phyloP scores from a whole-genome alignment of 2,329 filamentous ascomycete genomes.

The Fusarium miscanthi region DNA sequence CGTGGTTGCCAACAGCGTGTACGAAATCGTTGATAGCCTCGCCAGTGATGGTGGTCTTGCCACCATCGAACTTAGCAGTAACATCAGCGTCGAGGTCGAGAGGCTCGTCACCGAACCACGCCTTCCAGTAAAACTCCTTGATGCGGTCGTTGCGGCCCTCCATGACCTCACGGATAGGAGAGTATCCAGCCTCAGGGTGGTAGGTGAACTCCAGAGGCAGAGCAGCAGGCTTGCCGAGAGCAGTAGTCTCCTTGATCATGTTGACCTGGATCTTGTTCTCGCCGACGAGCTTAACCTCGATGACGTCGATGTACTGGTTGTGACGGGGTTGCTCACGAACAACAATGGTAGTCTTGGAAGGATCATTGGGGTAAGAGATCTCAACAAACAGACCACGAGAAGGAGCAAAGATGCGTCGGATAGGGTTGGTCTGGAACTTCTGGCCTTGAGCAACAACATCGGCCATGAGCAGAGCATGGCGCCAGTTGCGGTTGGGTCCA shows the following conservation, averaged over 20 bases:
- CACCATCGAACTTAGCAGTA: slow-evolving; percentile 90
- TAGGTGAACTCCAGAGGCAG: slow-evolving; percentile 91
- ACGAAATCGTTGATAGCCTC: slow-evolving; percentile 98
- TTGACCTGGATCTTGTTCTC: slow-evolving; percentile 87
- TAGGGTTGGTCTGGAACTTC: slow-evolving; percentile 96
- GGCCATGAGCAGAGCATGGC: slow-evolving; percentile 91
- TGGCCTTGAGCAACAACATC: slow-evolving; percentile 96
- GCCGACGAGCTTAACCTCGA: slow-evolving; percentile 81
- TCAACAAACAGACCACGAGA: slow-evolving; percentile 89
- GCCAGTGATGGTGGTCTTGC: slow-evolving; percentile 84
- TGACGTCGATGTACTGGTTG: slow-evolving; percentile 87
- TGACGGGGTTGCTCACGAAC: slow-evolving; percentile 89
- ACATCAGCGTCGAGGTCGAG: slow-evolving; percentile 87
- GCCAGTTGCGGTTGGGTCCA: slow-evolving; percentile 88
- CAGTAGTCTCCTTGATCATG: slow-evolving; percentile 93
- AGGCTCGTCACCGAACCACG: slow-evolving; percentile 92
- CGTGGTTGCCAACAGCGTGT: slow-evolving; percentile 97
- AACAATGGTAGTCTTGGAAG: slow-evolving; percentile 83
- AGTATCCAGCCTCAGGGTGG: slow-evolving; percentile 94
- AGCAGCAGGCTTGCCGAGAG: slow-evolving; percentile 82
- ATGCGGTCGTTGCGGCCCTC: slow-evolving; percentile 94
- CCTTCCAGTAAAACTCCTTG: slow-evolving; percentile 98
- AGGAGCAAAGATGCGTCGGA: slow-evolving; percentile 90
- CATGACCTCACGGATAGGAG: slow-evolving; percentile 98
- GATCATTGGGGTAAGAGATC: slow-evolving; percentile 83